Evolutionary conservation across 176 grass and related monocot genomes (phyloP), one percentile per base, ranked within the genome.

Genomic region (Juncus effusus): DNA sequence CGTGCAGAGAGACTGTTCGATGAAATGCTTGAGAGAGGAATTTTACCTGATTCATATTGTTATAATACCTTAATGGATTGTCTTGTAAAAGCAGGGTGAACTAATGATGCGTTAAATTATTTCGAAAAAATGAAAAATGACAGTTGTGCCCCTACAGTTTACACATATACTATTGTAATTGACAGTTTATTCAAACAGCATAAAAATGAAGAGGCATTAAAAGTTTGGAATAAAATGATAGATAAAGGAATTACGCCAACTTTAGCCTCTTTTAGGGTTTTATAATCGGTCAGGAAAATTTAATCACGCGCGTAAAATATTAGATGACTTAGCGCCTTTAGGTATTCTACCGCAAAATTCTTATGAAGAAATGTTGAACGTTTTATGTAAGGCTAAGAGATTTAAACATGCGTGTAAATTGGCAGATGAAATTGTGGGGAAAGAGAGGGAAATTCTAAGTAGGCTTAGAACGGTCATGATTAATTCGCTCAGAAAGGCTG

Each of bases 291-390:
- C 85, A 37, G 94, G 94, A 7, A 97, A 97, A 70, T 97, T 89
- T 54, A 84, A 76, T 15, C 74, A 79, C 42, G 94, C 94, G 10
- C 92, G 88, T 69, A 89, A 62, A 41, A 88, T 97, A 57, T 37
- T 97, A 51, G 94, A 97, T 80, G 88, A 89, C 79, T 13, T 97
- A 56, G 94, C 94, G 54, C 88, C 85, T 3, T 82, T 86, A 88
- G 88, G 88, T 3, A 70, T 97, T 64, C 79, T 97, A 42, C 87
- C 85, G 49, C 85, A 92, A 77, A 97, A 73, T 0, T 85, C 85
- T 3, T 75, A 92, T 54, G 94, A 97, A 41, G 88, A 97, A 64
- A 97, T 97, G 93, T 89, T 97, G 44, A 89, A 92, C 58, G 80
- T 84, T 4, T 59, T 92, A 51, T 92, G 93, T 44, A 97, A 86